A percentile compares a stretch with the other conserved stretches of the same genome.
Evolutionary conservation across 495 filamentous ascomycete species (phyloP).

Genomic region (Trichocladium antarcticum): DNA sequence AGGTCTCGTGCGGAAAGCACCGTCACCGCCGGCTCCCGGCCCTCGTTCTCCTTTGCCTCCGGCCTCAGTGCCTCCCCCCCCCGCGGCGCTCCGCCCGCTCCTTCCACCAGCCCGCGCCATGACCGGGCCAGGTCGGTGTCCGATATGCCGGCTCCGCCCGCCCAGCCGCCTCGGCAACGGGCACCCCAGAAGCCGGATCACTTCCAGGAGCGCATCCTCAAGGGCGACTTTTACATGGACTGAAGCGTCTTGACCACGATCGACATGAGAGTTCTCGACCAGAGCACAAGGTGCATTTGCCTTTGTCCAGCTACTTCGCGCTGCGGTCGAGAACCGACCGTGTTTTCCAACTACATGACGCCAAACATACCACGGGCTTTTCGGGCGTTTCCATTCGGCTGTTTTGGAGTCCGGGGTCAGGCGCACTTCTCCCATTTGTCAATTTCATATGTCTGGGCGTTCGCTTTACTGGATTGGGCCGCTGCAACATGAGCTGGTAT

Average conservation of each 20-base stretch:
- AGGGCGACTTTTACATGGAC: constrained; percentile 98
- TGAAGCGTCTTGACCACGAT: constrained; percentile 31
- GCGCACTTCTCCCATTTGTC: background rate
- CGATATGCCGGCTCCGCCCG: constrained; percentile 55
- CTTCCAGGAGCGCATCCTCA: constrained; percentile 91
- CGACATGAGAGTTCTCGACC: background rate
- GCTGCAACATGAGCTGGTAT: background rate
- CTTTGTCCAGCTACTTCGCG: background rate
- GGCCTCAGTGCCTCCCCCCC: constrained; percentile 24
- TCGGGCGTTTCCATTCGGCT: background rate
- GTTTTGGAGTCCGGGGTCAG: background rate
- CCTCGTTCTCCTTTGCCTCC: constrained; percentile 33
- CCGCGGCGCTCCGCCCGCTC: constrained; percentile 28
- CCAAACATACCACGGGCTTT: background rate
- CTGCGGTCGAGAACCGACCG: background rate
- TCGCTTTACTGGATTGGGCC: background rate
- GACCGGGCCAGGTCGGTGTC: constrained; percentile 57
- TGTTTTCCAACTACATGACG: background rate
- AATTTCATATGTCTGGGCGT: background rate
- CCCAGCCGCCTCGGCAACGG: constrained; percentile 35
- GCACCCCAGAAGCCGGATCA: constrained; percentile 60
- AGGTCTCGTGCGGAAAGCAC: constrained; percentile 77
- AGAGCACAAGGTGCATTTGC: background rate
- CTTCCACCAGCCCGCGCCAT: constrained; percentile 39
- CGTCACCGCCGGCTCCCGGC: constrained; percentile 47